Evolutionary conservation across 345 rosid species (phyloP).

Genomic region (Dipteronia dyeriana): DNA sequence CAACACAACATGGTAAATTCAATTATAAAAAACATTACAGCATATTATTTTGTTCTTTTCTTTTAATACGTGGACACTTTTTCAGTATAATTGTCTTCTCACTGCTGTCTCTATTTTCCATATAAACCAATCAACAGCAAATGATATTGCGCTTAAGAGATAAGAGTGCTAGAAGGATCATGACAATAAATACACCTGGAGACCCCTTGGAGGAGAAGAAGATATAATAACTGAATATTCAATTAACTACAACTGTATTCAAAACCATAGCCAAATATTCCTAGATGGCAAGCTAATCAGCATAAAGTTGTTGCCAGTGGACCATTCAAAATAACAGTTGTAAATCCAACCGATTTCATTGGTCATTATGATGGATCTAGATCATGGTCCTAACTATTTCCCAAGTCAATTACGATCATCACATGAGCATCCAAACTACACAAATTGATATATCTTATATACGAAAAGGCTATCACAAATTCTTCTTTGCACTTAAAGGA

Average conservation of each 20-base stretch:
- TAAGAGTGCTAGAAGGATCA: background rate
- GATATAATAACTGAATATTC: background rate
- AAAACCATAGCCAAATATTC: background rate
- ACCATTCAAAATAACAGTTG: background rate
- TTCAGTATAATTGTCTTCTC: background rate
- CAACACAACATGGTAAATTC: too few relatives aligned
- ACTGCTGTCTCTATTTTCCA: background rate
- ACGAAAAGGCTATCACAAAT: background rate
- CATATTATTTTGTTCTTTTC: too few relatives aligned
- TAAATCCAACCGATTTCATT: background rate
- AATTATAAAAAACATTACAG: too few relatives aligned
- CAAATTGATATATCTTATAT: background rate
- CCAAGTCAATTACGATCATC: background rate
- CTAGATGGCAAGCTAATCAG: background rate
- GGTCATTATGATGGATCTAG: background rate
- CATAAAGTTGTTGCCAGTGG: background rate
- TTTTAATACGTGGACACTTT: background rate
- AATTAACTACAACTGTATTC: background rate
- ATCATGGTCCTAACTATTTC: background rate
- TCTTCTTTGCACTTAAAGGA: background rate
- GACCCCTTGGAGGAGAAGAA: background rate
- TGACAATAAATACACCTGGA: background rate
- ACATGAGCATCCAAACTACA: slow-evolving; percentile 5
- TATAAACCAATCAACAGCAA: background rate
- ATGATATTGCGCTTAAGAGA: background rate